A percentile compares a stretch with the other conserved stretches of the same genome.
Evolutionary conservation across 768 basidiomycete genomes (phyloP).

Genomic region (Suillus subaureus): DNA sequence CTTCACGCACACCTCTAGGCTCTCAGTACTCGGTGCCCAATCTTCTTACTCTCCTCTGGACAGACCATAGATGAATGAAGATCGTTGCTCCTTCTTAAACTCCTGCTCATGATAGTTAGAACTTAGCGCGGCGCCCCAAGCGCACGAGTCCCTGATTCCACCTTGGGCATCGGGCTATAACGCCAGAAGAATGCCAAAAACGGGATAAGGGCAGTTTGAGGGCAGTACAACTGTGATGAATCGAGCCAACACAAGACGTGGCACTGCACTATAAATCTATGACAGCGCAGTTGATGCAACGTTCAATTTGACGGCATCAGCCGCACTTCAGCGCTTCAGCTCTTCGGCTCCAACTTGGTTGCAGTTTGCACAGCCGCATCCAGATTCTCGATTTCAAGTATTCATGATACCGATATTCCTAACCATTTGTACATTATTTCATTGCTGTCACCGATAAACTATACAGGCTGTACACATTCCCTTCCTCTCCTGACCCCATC

Average conservation of each 20-base stretch:
- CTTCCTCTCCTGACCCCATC: constrained; percentile 6
- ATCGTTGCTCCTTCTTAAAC: not conserved
- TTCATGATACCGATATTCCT: no score
- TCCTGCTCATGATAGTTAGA: not conserved
- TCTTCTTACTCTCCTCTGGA: not conserved
- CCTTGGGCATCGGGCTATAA: not conserved
- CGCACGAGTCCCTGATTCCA: not conserved
- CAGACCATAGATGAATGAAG: not conserved
- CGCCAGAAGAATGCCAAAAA: not conserved
- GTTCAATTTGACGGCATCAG: not conserved
- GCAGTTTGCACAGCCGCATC: not conserved
- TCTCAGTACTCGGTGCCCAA: not conserved
- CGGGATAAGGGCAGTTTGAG: not conserved
- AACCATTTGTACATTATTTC: not conserved
- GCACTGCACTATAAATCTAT: not conserved
- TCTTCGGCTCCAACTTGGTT: not conserved
- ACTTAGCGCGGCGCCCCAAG: not conserved
- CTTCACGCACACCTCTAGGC: not conserved
- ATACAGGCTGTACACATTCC: no score
- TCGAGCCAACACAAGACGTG: not conserved
- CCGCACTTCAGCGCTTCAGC: no score
- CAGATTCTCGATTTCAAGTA: not conserved
- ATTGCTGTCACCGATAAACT: not conserved
- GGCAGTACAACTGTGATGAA: not conserved
- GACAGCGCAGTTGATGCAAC: not conserved